Percentiles rank a stretch among this genome's conserved stretches.
These are phyloP conservation scores for Calonectria pseudoturangicola DNA, from an alignment of 2,329 filamentous ascomycete species.

Conservation along the genomic window DNA sequence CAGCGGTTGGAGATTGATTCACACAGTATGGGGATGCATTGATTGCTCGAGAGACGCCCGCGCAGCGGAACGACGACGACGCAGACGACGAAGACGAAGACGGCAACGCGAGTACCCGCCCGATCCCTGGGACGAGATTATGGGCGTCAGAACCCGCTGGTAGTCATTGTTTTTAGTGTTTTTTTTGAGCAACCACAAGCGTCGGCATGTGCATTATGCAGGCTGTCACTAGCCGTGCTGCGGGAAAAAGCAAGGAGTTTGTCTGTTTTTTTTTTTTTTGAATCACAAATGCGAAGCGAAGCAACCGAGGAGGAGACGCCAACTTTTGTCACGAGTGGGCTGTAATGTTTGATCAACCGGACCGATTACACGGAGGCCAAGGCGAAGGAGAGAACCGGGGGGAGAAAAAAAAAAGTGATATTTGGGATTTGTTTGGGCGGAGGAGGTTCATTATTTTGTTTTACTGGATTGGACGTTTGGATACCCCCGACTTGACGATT, in stretches of 20 bases:
- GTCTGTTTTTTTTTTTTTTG: slow-evolving; percentile 1
- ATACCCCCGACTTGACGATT: slow-evolving; percentile 26
- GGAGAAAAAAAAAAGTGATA: not conserved
- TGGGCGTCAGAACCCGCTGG: slow-evolving; percentile 26
- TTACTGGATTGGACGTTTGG: slow-evolving; percentile 13
- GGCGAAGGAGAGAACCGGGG: not conserved
- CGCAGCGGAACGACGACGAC: slow-evolving; percentile 42
- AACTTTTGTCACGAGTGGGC: slow-evolving; percentile 9
- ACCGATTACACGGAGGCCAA: not conserved
- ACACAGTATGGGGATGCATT: slow-evolving; percentile 55
- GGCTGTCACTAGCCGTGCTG: slow-evolving; percentile 11
- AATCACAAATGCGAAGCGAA: slow-evolving; percentile 13
- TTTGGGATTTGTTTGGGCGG: not conserved
- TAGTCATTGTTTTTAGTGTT: slow-evolving; percentile 1
- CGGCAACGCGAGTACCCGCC: slow-evolving; percentile 36
- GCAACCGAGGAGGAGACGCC: not conserved
- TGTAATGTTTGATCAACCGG: slow-evolving; percentile 30
- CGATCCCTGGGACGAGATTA: slow-evolving; percentile 49
- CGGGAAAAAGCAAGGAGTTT: slow-evolving; percentile 20
- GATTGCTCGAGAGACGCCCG: slow-evolving; percentile 53
- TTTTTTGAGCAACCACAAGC: slow-evolving; percentile 12
- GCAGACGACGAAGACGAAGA: slow-evolving; percentile 44
- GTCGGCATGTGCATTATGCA: not conserved
- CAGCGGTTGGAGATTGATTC: slow-evolving; percentile 55
- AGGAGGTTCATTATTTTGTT: slow-evolving; percentile 4